Evolutionary conservation across 2,329 filamentous ascomycete genomes (phyloP).

Genomic region (Acarospora socialis): DNA sequence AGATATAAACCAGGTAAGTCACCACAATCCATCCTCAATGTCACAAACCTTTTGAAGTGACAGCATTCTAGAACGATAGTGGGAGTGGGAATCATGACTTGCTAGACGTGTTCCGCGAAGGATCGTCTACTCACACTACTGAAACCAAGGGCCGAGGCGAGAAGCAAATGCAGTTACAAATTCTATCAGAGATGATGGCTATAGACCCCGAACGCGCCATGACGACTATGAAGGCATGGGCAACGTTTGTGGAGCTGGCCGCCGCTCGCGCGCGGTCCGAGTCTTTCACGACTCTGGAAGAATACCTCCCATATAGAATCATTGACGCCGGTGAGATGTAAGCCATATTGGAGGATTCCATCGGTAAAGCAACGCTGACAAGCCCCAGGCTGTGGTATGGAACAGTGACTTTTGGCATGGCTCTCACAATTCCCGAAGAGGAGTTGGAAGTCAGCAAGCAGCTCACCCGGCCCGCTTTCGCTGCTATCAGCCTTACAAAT

Average conservation of each 20-base stretch:
- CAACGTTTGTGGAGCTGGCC: conserved; percentile 14
- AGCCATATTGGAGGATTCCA: conserved; percentile 1
- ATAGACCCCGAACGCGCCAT: conserved; percentile 16
- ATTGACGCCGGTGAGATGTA: conserved; percentile 19
- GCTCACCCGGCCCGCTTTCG: conserved; percentile 19
- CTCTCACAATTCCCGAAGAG: conserved; percentile 24
- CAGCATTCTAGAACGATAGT: too few species aligned
- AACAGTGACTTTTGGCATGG: conserved; percentile 25
- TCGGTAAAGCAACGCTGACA: too few species aligned
- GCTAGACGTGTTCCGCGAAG: conserved; percentile 14
- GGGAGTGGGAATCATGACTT: conserved; percentile 14
- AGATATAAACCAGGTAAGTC: too few species aligned
- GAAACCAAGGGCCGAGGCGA: conserved; percentile 11
- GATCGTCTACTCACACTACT: conserved; percentile 10
- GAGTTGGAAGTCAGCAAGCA: conserved; percentile 21
- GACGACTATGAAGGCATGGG: conserved; percentile 19
- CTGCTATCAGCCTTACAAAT: conserved; percentile 23
- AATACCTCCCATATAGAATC: conserved; percentile 19
- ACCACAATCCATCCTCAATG: too few species aligned
- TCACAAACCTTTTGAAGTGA: too few species aligned
- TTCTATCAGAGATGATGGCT: conserved; percentile 18
- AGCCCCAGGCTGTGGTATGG: conserved; percentile 22
- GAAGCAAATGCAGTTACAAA: conserved; percentile 15
- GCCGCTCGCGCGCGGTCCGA: conserved; percentile 7
- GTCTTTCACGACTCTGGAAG: conserved; percentile 16